Evolutionary conservation across 2,329 filamentous ascomycete genomes (phyloP).

Genomic region (Pseudogymnoascus sp.): DNA sequence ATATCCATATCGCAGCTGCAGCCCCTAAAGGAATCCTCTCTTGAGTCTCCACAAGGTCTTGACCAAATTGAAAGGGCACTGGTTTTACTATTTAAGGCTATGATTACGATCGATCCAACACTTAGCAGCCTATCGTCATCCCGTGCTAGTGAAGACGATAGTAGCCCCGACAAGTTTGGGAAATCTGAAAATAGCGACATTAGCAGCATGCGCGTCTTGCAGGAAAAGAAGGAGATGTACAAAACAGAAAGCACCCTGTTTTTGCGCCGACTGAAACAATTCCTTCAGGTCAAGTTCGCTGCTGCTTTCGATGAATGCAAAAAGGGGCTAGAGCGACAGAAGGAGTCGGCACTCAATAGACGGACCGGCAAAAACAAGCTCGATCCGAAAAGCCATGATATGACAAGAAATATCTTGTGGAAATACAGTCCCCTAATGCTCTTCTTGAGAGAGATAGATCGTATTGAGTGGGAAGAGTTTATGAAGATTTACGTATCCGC

Average conservation of each 20-base stretch:
- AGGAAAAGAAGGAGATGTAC: slow-evolving; percentile 91
- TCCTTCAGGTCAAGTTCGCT: slow-evolving; percentile 75
- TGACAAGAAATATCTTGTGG: slow-evolving; percentile 69
- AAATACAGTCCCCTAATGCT: slow-evolving; percentile 80
- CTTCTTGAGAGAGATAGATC: slow-evolving; percentile 79
- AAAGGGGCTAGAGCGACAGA: slow-evolving; percentile 43
- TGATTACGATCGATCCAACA: slow-evolving; percentile 85
- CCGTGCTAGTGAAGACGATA: slow-evolving; percentile 34
- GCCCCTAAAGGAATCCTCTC: slow-evolving; percentile 62
- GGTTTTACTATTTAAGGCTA: slow-evolving; percentile 79
- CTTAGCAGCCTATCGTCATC: slow-evolving; percentile 41
- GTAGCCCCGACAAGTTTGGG: slow-evolving; percentile 29
- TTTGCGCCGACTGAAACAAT: slow-evolving; percentile 69
- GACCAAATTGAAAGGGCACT: slow-evolving; percentile 71
- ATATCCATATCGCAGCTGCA: slow-evolving; percentile 72
- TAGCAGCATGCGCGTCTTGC: slow-evolving; percentile 85
- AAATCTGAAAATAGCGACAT: slow-evolving; percentile 42
- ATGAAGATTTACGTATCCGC: slow-evolving; percentile 74
- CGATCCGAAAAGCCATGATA: slow-evolving; percentile 62
- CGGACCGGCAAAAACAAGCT: slow-evolving; percentile 49
- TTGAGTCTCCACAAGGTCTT: slow-evolving; percentile 63
- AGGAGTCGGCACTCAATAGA: slow-evolving; percentile 45
- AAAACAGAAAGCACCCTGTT: slow-evolving; percentile 67
- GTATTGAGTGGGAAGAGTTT: slow-evolving; percentile 70
- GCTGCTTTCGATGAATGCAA: slow-evolving; percentile 63